phyloP scores from a whole-genome alignment of 305 asterid species.

The Fraxinus sp. region DNA sequence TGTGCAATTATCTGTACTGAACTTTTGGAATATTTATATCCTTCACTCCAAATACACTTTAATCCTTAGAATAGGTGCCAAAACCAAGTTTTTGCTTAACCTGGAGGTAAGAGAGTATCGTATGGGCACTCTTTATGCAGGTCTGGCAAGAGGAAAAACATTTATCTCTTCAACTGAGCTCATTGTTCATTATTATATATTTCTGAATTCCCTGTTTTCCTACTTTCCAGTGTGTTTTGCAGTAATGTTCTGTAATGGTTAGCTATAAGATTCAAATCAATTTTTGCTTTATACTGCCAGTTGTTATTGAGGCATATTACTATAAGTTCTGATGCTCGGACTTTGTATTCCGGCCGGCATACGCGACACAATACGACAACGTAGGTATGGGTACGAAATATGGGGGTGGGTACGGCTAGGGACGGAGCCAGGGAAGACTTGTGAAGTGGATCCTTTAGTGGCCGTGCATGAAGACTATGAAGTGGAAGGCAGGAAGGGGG shows the following conservation, averaged over 20 bases:
- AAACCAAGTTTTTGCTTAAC: not conserved
- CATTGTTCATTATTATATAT: not conserved
- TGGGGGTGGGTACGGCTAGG: not conserved
- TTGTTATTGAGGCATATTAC: not conserved
- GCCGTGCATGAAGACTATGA: not conserved
- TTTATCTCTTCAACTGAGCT: not conserved
- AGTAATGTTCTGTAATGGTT: not conserved
- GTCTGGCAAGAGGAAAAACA: not conserved
- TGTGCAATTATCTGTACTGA: not conserved
- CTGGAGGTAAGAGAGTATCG: not conserved
- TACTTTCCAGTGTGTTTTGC: not conserved
- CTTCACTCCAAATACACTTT: not conserved
- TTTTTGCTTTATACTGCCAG: not conserved
- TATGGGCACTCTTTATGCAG: not conserved
- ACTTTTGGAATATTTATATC: not conserved
- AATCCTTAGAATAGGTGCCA: not conserved
- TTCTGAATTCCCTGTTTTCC: not conserved
- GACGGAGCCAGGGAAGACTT: not conserved
- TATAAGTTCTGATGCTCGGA: not conserved
- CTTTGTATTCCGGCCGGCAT: not conserved
- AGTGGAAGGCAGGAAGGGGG: not conserved
- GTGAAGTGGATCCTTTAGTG: not conserved
- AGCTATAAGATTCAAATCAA: not conserved
- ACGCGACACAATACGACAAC: not conserved
- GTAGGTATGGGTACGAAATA: not conserved